Conservation (phyloP, 2,329 filamentous ascomycete species). For the Fonsecaea pugnacius region DNA sequence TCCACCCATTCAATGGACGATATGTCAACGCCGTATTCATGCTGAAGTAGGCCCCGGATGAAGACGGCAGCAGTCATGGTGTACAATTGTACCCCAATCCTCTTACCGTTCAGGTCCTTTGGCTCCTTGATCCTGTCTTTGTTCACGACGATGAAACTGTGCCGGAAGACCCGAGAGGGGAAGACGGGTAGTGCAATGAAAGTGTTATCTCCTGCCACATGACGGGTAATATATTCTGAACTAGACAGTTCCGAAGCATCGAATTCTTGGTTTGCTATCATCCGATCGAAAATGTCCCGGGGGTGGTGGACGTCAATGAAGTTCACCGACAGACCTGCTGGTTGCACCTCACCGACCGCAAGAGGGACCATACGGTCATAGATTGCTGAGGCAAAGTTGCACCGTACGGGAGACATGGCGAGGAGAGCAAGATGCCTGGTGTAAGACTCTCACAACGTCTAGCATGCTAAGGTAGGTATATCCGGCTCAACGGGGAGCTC, state of each 20-base stretch:
- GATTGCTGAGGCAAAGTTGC: constrained; percentile 16
- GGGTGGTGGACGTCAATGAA: constrained; percentile 14
- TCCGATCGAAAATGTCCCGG: constrained; percentile 11
- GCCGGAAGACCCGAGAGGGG: constrained; percentile 8
- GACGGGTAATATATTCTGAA: constrained; percentile 14
- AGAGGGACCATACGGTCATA: constrained; percentile 15
- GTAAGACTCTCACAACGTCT: not conserved
- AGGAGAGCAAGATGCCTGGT: not conserved
- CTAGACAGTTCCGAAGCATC: constrained; percentile 12
- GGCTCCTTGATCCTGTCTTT: constrained; percentile 39
- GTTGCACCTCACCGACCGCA: constrained; percentile 11
- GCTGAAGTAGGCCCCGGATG: constrained; percentile 42
- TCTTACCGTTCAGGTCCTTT: constrained; percentile 43
- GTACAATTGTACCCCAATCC: constrained; percentile 45
- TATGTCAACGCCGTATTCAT: constrained; percentile 44
- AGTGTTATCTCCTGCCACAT: constrained; percentile 5
- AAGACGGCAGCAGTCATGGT: constrained; percentile 49
- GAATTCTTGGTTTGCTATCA: constrained; percentile 17
- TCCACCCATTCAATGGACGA: constrained; percentile 43
- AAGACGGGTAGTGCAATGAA: constrained; percentile 13
- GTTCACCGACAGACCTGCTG: constrained; percentile 8
- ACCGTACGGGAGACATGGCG: constrained; percentile 7
- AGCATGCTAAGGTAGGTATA: too few species aligned
- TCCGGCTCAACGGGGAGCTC: too few species aligned
- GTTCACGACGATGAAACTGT: constrained; percentile 39